Conservation (phyloP, 306 rosid species). For the Dalbergia cultrata region DNA sequence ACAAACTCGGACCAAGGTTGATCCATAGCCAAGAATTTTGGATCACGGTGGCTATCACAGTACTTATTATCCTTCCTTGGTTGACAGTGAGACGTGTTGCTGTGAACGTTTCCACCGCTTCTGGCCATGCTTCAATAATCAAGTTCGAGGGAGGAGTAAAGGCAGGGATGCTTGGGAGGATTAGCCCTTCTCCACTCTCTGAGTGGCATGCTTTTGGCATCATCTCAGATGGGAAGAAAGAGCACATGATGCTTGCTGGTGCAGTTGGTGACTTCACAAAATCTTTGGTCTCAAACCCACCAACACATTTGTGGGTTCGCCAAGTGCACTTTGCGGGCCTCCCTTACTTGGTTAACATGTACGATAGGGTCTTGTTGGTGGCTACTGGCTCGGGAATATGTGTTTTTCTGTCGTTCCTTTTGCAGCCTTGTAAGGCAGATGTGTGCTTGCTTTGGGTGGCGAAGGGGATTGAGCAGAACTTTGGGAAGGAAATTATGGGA, state of each 20-base stretch:
- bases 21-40: constrained; percentile 56
- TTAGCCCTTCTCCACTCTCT: constrained; percentile 62
- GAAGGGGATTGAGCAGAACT: constrained; percentile 58
- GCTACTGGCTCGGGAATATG: constrained; percentile 72
- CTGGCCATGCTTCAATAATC: constrained; percentile 58
- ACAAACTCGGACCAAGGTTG: constrained; percentile 32
- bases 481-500: constrained; percentile 58
- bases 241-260: constrained; percentile 70
- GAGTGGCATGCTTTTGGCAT: constrained; percentile 75
- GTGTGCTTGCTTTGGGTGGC: constrained; percentile 70
- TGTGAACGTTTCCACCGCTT: constrained; percentile 48
- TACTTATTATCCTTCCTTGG: constrained; percentile 58
- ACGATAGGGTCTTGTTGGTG: constrained; percentile 54
- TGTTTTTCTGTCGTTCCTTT: constrained; percentile 58
- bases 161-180: constrained; percentile 61
- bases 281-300: constrained; percentile 58
- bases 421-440: constrained; percentile 56
- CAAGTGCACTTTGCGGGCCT: constrained; percentile 61
- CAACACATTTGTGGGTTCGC: constrained; percentile 63
- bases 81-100: constrained; percentile 53
- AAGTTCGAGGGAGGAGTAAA: constrained; percentile 61
- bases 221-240: constrained; percentile 57
- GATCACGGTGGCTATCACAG: constrained; percentile 55
- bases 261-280: constrained; percentile 69
- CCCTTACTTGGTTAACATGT: constrained; percentile 65